Conservation (phyloP, 805 yeast genomes). For the Wickerhamiella parazyma region DNA sequence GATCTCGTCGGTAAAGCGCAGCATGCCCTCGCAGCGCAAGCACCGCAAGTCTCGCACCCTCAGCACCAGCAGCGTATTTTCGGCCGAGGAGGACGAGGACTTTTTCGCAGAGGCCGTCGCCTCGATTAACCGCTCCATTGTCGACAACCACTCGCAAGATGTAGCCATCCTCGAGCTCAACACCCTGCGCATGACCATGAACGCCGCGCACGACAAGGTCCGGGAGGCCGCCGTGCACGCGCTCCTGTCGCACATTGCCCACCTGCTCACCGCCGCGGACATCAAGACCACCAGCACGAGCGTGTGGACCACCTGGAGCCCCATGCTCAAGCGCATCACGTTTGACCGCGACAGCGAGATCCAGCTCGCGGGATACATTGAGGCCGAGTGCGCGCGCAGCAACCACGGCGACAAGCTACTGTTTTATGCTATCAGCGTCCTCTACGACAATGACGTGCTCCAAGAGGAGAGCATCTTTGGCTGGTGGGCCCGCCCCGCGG, state of each 20-base stretch:
- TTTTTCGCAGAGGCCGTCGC: conserved; percentile 86
- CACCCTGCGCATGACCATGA: conserved; percentile 94
- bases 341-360: conserved; percentile 67
- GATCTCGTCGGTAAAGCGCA: conserved; percentile 16
- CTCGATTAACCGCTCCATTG: conserved; percentile 82
- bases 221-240: conserved; percentile 69
- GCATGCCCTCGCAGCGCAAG: conserved; percentile 11
- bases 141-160: conserved; percentile 82
- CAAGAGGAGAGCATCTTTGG: conserved; percentile 65
- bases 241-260: conserved; percentile 51
- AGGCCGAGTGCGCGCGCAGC: conserved; percentile 33
- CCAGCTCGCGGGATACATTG: conserved; percentile 43
- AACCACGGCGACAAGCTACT: conserved; percentile 34
- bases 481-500: conserved; percentile 63
- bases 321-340: conserved; percentile 70
- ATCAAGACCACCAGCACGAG: conserved; percentile 64
- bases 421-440: conserved; percentile 38
- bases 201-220: conserved; percentile 88
- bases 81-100: conserved; percentile 49
- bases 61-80: conserved; percentile 30
- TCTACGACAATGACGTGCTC: conserved; percentile 71
- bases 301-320: conserved; percentile 70
- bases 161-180: conserved; percentile 86
- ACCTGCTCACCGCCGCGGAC: conserved; percentile 63
- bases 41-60: conserved; percentile 14